These are phyloP conservation scores for Globisporangium rhizosaccharum DNA, from an alignment of 352 stramenopile genomes.

Conservation along the genomic window DNA sequence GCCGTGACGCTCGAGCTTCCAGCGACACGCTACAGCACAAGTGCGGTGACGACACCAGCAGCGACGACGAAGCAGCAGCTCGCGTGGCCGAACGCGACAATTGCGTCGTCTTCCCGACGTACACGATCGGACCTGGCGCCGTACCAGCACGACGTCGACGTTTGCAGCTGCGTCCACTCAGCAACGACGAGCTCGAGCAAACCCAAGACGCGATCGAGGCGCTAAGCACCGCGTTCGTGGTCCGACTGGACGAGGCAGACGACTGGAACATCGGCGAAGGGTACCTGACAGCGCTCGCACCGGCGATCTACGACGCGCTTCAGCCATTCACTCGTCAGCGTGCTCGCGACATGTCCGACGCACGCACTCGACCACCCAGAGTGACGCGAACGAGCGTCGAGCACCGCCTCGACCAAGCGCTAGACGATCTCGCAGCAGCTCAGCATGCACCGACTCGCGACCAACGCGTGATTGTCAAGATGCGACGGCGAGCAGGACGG, in stretches of 20 bases:
- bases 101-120: conserved; percentile 3
- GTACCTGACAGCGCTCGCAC: too few species aligned
- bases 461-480: too few species aligned
- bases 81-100: conserved; percentile 1
- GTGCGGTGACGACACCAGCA: background rate
- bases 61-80: background rate
- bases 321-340: too few species aligned
- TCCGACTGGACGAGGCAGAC: too few species aligned
- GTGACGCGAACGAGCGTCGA: too few species aligned
- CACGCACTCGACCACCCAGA: background rate
- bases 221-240: background rate
- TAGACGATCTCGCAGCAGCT: too few species aligned
- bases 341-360: background rate
- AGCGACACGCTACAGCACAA: too few species aligned
- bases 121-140: background rate
- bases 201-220: background rate
- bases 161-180: background rate
- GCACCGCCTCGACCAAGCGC: too few species aligned
- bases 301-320: too few species aligned
- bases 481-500: background rate
- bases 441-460: too few species aligned
- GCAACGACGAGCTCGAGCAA: background rate
- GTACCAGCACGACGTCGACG: too few species aligned
- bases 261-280: background rate
- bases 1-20: too few species aligned